Percentiles rank a stretch among this genome's conserved stretches.
Conservation (phyloP, 2,329 filamentous ascomycete genomes). For the Fusarium graminum region DNA sequence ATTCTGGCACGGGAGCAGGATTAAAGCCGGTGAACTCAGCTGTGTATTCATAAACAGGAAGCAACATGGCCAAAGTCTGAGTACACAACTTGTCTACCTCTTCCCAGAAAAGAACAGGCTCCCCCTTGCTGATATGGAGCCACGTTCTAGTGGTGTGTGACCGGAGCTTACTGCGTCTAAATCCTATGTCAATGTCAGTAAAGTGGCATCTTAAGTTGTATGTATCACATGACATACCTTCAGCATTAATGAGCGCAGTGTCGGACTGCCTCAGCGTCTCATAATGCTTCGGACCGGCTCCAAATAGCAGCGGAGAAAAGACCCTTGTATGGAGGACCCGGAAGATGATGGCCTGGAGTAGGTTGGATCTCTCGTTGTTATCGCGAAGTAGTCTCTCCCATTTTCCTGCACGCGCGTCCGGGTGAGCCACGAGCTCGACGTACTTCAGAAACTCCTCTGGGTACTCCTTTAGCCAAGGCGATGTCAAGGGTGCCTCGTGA, state of each 20-base stretch:
- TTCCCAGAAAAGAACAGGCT: conserved; percentile 50
- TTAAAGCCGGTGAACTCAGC: conserved; percentile 23
- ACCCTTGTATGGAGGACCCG: conserved; percentile 47
- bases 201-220: background rate
- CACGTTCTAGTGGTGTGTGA: conserved; percentile 46
- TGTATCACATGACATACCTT: conserved; percentile 44
- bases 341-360: conserved; percentile 51
- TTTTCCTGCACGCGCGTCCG: conserved; percentile 41
- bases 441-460: conserved; percentile 45
- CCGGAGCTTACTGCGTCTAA: conserved; percentile 47
- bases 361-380: conserved; percentile 39
- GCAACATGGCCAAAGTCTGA: conserved; percentile 43
- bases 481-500: conserved; percentile 3
- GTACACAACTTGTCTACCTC: conserved; percentile 49
- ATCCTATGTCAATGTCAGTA: conserved; percentile 46
- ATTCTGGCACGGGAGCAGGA: conserved; percentile 10
- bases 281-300: conserved; percentile 47
- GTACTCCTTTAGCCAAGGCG: conserved; percentile 46
- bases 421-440: conserved; percentile 48
- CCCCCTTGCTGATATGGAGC: conserved; percentile 34
- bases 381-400: conserved; percentile 51
- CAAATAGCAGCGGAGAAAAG: conserved; percentile 52
- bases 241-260: conserved; percentile 41
- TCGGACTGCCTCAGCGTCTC: conserved; percentile 45
- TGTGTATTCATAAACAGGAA: conserved; percentile 44